Base-by-base conservation (phyloP, 2,329 filamentous ascomycete species). In the Didymellaceae sp. region DNA sequence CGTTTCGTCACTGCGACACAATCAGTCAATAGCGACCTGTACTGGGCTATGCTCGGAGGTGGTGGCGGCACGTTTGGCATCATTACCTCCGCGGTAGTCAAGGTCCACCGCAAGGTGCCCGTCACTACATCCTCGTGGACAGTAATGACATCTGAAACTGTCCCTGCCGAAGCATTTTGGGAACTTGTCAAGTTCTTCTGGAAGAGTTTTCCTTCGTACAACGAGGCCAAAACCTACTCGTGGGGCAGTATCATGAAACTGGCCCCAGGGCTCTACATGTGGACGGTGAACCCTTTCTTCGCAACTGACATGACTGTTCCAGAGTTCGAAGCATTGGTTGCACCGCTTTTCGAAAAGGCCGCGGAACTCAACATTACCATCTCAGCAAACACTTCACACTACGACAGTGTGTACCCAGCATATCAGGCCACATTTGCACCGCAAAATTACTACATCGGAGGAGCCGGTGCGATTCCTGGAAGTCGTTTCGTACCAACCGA, bases 41-140 rank as follows among this genome's bases (percentile, higher is more conserved):
- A 73, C 58, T 69, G 63, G 58, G 73, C 72, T 2, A 63, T 75
- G 51, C 66, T 73, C 22, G 73, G 74, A 46, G 69, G 70, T 18
- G 68, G 68, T n/a, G 67, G 68, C 4, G 64, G 63, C 28, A 71
- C 67, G 9, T 71, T 66, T n/a, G 65, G 68, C n/a, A 62, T 72
- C 26, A 52, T 72, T 26, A 70, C 66, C 2, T 68, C 67, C 13
- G 66, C 60, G n/a, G 55, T 70, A 10, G 59, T 71, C 31, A 67
- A 67, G 31, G 64, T 66, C n/a, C 66, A 69, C 24, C 65, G 64
- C 8, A 68, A 68, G 26, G 52, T 65, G 4, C 63, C 66, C 3
- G 67, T 66, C 1, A 67, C 68, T 4, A 54, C 57, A 1, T 70
- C 71, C 5, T 71, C 67, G 58, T 67, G 65, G 41, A 70, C 68